These are phyloP conservation scores for Plasmodium fragile DNA, from an alignment of 169 alveolate genomes.

Conservation along the genomic window DNA sequence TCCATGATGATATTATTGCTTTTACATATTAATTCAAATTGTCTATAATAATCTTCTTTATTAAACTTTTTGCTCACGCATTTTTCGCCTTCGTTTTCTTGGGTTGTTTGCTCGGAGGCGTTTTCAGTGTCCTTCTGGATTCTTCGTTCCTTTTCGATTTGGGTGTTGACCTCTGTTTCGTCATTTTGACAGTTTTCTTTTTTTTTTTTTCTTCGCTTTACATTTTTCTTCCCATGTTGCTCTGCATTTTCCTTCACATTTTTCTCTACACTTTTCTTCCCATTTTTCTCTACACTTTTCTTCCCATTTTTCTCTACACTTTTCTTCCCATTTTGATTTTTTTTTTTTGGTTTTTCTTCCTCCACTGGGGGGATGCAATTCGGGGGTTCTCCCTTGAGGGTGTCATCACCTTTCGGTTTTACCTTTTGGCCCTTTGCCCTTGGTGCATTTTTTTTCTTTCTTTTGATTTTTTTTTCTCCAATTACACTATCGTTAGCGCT, in stretches of 20 bases:
- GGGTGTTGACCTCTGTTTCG: not conserved
- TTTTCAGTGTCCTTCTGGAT: not conserved
- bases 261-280: not conserved
- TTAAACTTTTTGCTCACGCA: slow-evolving; percentile 1
- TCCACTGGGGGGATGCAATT: not conserved
- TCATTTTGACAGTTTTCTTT: not conserved
- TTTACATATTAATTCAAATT: slow-evolving; percentile 45
- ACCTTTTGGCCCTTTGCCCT: not conserved
- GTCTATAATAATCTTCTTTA: slow-evolving; percentile 49
- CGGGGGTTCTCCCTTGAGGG: not conserved
- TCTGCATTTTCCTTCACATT: not conserved
- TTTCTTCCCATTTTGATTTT: not conserved
- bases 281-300: not conserved
- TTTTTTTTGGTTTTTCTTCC: not conserved
- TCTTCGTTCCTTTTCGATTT: not conserved
- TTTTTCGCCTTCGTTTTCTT: not conserved
- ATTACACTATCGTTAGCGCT: not conserved
- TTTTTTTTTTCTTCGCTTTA: not conserved
- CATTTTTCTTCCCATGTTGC: not conserved
- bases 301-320: not conserved
- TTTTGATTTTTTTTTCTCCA: not conserved
- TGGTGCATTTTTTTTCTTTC: not conserved
- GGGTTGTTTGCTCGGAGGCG: not conserved
- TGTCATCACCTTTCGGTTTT: not conserved
- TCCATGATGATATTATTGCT: slow-evolving; percentile 35